These are phyloP conservation scores for Fusarium anthophilum DNA, from an alignment of 2,329 filamentous ascomycete species.

Conservation along the genomic window DNA sequence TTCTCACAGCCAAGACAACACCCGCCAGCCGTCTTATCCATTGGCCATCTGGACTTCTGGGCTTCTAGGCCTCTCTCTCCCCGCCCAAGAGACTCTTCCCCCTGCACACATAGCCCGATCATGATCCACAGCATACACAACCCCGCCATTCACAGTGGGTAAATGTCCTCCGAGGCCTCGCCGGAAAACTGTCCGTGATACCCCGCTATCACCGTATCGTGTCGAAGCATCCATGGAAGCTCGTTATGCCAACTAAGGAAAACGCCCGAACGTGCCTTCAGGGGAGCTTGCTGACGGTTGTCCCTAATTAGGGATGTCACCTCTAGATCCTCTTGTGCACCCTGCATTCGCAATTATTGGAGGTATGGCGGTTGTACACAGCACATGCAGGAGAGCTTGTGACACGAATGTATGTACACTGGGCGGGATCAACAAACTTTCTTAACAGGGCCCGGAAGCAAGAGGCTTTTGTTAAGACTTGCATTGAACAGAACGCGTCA, in stretches of 20 bases:
- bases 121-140: slow-evolving; percentile 29
- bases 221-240: slow-evolving; percentile 43
- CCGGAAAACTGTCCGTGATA: slow-evolving; percentile 36
- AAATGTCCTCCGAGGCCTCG: slow-evolving; percentile 15
- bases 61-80: neutral
- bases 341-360: neutral
- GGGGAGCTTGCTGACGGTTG: slow-evolving; percentile 20
- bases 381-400: slow-evolving; percentile 15
- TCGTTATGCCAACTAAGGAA: slow-evolving; percentile 40
- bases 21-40: slow-evolving; percentile 28
- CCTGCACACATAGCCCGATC: slow-evolving; percentile 35
- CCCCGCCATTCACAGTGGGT: slow-evolving; percentile 36
- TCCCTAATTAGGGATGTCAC: slow-evolving; percentile 19
- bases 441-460: slow-evolving; percentile 6
- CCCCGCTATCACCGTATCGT: slow-evolving; percentile 40
- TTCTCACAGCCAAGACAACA: slow-evolving; percentile 2
- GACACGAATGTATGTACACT: slow-evolving; percentile 7
- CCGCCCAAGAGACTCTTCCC: slow-evolving; percentile 5
- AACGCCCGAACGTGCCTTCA: slow-evolving; percentile 29
- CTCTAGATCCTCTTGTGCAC: slow-evolving; percentile 9
- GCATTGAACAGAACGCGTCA: slow-evolving; percentile 35
- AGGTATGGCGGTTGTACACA: slow-evolving; percentile 11
- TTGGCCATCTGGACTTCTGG: slow-evolving; percentile 8
- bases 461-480: slow-evolving; percentile 24
- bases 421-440: slow-evolving; percentile 14